Evolutionary conservation across 2,329 filamentous ascomycete species (phyloP).

Genomic region (Scorias spongiosa): DNA sequence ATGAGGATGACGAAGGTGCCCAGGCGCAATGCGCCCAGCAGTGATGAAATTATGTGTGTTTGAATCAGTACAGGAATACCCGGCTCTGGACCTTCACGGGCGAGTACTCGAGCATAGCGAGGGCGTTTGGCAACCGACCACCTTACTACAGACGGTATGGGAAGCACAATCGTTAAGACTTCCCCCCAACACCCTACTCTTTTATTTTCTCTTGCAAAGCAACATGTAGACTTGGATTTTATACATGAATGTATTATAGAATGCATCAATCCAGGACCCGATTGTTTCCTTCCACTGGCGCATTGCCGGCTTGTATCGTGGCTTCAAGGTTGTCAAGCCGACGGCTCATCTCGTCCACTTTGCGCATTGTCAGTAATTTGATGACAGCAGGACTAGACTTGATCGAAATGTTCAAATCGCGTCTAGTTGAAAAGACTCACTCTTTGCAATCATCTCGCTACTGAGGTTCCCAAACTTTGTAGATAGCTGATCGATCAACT

Average conservation of each 20-base stretch:
- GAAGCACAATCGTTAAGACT: too few species aligned
- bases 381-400: background rate
- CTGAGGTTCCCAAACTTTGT: constrained; percentile 76
- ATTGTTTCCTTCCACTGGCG: background rate
- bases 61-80: background rate
- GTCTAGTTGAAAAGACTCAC: constrained; percentile 34
- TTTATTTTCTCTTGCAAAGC: too few species aligned
- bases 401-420: background rate
- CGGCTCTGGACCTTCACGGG: background rate
- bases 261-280: too few species aligned
- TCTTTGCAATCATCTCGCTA: constrained; percentile 75
- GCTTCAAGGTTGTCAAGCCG: constrained; percentile 72
- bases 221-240: too few species aligned
- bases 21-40: constrained; percentile 59
- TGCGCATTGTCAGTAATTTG: background rate
- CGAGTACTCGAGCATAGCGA: background rate
- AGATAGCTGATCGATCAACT: constrained; percentile 69
- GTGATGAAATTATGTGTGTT: constrained; percentile 26
- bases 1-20: constrained; percentile 50
- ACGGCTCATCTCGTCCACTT: constrained; percentile 89
- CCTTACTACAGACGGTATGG: background rate
- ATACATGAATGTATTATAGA: too few species aligned
- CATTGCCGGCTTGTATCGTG: constrained; percentile 45
- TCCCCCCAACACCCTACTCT: too few species aligned
- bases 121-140: background rate